Percentiles rank a stretch among this genome's conserved stretches.
phyloP scores from a whole-genome alignment of 106 monocot genomes.

The Alisma plantagoaquatica region DNA sequence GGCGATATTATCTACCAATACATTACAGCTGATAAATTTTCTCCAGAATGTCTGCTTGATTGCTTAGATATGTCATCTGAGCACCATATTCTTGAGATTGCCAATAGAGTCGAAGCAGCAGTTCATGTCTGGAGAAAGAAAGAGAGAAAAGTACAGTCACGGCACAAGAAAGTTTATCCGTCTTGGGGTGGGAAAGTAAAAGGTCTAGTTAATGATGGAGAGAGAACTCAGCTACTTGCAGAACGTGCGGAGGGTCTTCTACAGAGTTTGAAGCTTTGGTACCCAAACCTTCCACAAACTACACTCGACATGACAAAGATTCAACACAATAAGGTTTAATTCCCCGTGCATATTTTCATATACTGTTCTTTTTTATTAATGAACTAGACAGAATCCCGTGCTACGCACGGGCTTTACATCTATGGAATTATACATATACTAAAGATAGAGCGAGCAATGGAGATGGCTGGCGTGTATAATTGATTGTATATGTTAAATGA shows the following conservation, averaged over 20 bases:
- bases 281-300: conserved; percentile 80
- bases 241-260: conserved; percentile 56
- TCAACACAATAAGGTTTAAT: conserved; percentile 96
- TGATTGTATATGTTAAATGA: too few relatives aligned
- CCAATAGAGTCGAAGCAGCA: conserved; percentile 78
- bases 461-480: too few relatives aligned
- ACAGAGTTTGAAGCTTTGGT: conserved; percentile 51
- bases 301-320: conserved; percentile 90
- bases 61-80: conserved; percentile 80
- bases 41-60: conserved; percentile 69
- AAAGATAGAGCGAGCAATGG: too few relatives aligned
- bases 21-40: conserved; percentile 75
- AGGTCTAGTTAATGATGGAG: conserved; percentile 40
- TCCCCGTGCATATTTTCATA: too few relatives aligned
- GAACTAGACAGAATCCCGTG: too few relatives aligned
- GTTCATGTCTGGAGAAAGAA: conserved; percentile 71
- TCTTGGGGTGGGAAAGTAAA: conserved; percentile 81
- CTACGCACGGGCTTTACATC: too few relatives aligned
- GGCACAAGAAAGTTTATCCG: conserved; percentile 36
- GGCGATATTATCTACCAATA: conserved; percentile 83
- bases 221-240: conserved; percentile 39
- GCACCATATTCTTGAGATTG: conserved; percentile 69
- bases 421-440: too few relatives aligned
- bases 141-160: conserved; percentile 24
- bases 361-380: too few relatives aligned